Base-by-base conservation (phyloP, 1,139 yeast species). In the Nakaseomyces nivariensis region DNA sequence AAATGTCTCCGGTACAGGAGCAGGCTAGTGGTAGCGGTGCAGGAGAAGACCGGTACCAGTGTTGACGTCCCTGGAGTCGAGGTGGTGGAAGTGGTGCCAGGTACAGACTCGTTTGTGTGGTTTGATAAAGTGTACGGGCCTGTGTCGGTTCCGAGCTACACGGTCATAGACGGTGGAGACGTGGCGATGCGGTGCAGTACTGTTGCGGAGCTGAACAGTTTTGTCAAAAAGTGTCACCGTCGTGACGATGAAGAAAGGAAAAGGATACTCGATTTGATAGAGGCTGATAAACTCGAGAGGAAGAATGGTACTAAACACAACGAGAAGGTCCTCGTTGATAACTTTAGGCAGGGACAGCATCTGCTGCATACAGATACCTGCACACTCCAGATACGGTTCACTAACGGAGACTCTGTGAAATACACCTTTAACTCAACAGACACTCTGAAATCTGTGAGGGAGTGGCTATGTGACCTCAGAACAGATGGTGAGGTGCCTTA, bases 401-500 rank as follows among this genome's bases (percentile, higher is more conserved):
- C 63, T 7, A 56, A 61, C 44, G 59, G 65, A n/a, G 53, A 53
- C 29, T 53, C 58, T 27, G 48, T 63, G 8, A 56, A 51, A 13
- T 55, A 56, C 42, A 51, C 55, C 13, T 63, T 63, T 46, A 52
- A 51, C 13, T 56, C 64, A 0, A 48, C 48, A 5, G 45, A 47
- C 11, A 58, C 56, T 1, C 48, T 63, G 37, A 48, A 61, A 36
- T 76, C 73, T 49, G 88, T 83, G 6, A 72, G 90, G 49, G 61
- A 60, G 25, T 83, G 87, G 86, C 71, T 83, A 9, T 85, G 80
- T 53, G 58, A 58, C 8, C 73, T 74, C 53, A 67, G 81, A 48
- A 71, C 72, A 0, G 77, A 75, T 51, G 75, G 75, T 4, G 67
- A 70, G 25, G 69, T 63, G 3, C 75, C 78, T 0, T 76, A 72